Evolutionary conservation across 2,329 filamentous ascomycete genomes (phyloP).

Genomic region (Aspergillus sp.): DNA sequence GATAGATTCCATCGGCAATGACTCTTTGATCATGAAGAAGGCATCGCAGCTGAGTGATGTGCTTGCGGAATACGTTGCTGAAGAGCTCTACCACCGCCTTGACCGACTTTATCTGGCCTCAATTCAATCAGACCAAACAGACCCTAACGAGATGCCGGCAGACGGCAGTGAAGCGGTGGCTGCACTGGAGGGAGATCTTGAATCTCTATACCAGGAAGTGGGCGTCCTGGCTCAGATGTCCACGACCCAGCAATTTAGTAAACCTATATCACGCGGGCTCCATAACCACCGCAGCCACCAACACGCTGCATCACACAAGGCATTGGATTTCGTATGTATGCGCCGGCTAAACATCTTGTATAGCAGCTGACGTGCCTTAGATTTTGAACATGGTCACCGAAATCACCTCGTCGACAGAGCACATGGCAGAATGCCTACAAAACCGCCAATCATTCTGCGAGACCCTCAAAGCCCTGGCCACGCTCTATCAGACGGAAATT

Average conservation of each 20-base stretch:
- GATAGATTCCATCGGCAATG: conserved; percentile 19
- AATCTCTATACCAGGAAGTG: conserved; percentile 32
- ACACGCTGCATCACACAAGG: conserved; percentile 21
- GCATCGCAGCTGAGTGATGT: conserved; percentile 18
- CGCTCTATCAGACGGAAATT: conserved; percentile 23
- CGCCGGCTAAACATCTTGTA: background rate
- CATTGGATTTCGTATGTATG: conserved; percentile 24
- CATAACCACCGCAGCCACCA: conserved; percentile 22
- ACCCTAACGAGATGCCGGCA: background rate
- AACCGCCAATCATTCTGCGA: conserved; percentile 27
- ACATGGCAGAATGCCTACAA: conserved; percentile 18
- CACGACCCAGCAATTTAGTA: conserved; percentile 33
- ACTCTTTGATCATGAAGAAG: conserved; percentile 19
- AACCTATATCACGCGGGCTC: conserved; percentile 29
- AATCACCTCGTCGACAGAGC: conserved; percentile 24
- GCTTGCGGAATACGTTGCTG: conserved; percentile 24
- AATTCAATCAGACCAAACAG: conserved; percentile 7
- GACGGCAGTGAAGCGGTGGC: conserved; percentile 11
- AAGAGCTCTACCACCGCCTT: conserved; percentile 31
- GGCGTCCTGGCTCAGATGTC: conserved; percentile 33
- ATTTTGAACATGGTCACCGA: conserved; percentile 23
- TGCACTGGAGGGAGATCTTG: conserved; percentile 27
- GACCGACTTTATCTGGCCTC: conserved; percentile 32
- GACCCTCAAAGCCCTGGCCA: conserved; percentile 22
- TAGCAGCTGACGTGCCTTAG: conserved; percentile 14